Evolutionary conservation across 2,329 filamentous ascomycete species (phyloP).

Genomic region (Hypoxylon sp.): DNA sequence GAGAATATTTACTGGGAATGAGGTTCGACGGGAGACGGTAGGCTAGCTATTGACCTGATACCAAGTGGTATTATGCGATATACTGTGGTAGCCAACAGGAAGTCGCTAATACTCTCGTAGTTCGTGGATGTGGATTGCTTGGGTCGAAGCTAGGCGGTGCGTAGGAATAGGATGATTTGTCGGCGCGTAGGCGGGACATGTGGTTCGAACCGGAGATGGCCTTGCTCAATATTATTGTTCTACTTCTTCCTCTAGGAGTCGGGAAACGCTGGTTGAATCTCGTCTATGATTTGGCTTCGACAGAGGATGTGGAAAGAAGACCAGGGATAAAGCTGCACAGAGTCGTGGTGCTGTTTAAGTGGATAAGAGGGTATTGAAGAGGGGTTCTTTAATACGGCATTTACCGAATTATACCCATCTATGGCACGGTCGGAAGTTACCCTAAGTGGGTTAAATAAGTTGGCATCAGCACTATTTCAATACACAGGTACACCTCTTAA

Average conservation of each 20-base stretch:
- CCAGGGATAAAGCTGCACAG: conserved; percentile 46
- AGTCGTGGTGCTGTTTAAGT: conserved; percentile 53
- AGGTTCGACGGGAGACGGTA: conserved; percentile 18
- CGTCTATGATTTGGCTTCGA: conserved; percentile 34
- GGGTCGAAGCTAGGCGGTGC: conserved; percentile 23
- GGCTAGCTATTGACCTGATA: conserved; percentile 21
- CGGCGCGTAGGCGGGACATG: conserved; percentile 35
- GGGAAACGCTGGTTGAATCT: conserved; percentile 11
- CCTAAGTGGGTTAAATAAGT: background rate
- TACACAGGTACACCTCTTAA: background rate
- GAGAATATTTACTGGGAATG: conserved; percentile 18
- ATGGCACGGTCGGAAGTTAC: background rate
- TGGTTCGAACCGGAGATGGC: conserved; percentile 39
- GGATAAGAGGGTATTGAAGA: conserved; percentile 30
- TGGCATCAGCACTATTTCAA: background rate
- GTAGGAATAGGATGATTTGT: conserved; percentile 34
- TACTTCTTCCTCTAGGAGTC: conserved; percentile 5
- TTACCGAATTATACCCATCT: conserved; percentile 12
- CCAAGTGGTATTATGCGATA: conserved; percentile 31
- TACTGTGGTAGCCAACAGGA: conserved; percentile 30
- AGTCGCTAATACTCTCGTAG: conserved; percentile 18
- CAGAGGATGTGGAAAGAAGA: conserved; percentile 27
- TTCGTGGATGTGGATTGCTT: conserved; percentile 22
- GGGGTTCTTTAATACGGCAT: conserved; percentile 19
- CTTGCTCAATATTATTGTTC: conserved; percentile 28